Evolutionary conservation across 306 rosid genomes (phyloP).

Genomic region (Medicago truncatula): DNA sequence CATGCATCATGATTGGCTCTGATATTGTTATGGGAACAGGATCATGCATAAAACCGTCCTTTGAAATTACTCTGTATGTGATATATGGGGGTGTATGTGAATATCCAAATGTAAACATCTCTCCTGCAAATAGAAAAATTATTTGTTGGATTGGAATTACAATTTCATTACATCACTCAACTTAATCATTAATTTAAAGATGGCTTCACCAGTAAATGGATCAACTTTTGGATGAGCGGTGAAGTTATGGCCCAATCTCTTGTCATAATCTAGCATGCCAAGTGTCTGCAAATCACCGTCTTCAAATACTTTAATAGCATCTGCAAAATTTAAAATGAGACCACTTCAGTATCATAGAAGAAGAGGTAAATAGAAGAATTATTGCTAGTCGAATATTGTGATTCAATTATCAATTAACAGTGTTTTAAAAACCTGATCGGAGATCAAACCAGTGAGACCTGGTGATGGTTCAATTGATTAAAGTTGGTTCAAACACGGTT

Average conservation of each 20-base stretch:
- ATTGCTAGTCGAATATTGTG: background rate
- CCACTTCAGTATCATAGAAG: slow-evolving; percentile 35
- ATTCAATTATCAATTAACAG: background rate
- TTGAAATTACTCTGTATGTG: slow-evolving; percentile 91
- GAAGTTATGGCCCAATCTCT: slow-evolving; percentile 86
- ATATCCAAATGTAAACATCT: slow-evolving; percentile 98
- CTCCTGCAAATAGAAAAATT: slow-evolving; percentile 68
- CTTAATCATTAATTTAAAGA: slow-evolving; percentile 33
- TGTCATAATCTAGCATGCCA: slow-evolving; percentile 94
- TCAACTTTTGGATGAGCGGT: slow-evolving; percentile 99
- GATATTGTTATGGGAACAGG: slow-evolving; percentile 92
- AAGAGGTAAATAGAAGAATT: slow-evolving; percentile 30
- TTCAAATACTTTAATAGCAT: slow-evolving; percentile 90
- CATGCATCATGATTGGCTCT: slow-evolving; percentile 95
- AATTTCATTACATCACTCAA: slow-evolving; percentile 25
- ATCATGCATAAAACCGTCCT: slow-evolving; percentile 92
- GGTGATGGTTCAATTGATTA: background rate
- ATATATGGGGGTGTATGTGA: slow-evolving; percentile 83
- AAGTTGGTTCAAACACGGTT: background rate
- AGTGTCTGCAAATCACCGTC: slow-evolving; percentile 98
- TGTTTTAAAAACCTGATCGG: background rate
- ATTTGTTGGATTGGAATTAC: slow-evolving; percentile 25
- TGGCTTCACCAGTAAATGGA: slow-evolving; percentile 78
- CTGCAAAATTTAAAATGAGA: slow-evolving; percentile 52
- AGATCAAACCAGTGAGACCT: background rate